These are phyloP conservation scores for Sporothrix euskadiensis DNA, from an alignment of 2,329 filamentous ascomycete genomes.

Conservation along the genomic window DNA sequence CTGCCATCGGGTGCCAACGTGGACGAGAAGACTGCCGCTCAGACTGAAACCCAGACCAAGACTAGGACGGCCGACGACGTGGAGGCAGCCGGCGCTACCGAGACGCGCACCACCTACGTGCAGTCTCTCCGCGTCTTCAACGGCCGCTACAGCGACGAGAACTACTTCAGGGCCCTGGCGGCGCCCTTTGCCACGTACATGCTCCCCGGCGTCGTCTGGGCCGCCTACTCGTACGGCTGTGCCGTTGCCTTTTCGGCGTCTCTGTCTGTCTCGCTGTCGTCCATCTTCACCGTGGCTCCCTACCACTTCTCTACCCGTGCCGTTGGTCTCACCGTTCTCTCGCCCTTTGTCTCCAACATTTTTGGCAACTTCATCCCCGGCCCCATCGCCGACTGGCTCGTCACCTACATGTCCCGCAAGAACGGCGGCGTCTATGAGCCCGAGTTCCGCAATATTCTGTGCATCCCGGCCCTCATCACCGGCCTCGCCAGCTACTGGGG, in stretches of 20 bases:
- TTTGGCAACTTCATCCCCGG: constrained; percentile 40
- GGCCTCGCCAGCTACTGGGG: constrained; percentile 42
- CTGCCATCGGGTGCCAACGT: neutral
- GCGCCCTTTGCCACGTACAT: constrained; percentile 46
- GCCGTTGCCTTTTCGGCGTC: constrained; percentile 38
- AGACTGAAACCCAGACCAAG: constrained; percentile 35
- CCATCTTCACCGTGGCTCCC: constrained; percentile 46
- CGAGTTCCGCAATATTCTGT: constrained; percentile 46
- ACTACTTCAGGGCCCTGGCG: constrained; percentile 28
- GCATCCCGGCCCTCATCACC: constrained; percentile 39
- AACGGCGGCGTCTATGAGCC: constrained; percentile 49
- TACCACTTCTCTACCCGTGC: constrained; percentile 42
- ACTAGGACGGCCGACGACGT: neutral
- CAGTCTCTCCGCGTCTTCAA: constrained; percentile 33
- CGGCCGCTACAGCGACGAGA: constrained; percentile 32
- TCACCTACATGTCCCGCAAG: constrained; percentile 42
- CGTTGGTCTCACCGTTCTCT: constrained; percentile 43
- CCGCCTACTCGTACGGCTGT: constrained; percentile 44
- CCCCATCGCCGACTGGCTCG: constrained; percentile 42
- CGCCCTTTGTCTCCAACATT: constrained; percentile 44
- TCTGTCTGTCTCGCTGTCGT: constrained; percentile 3
- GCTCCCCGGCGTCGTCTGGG: constrained; percentile 46
- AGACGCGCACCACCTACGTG: constrained; percentile 16
- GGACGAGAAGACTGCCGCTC: constrained; percentile 24
- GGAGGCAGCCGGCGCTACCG: neutral